These are phyloP conservation scores for Hamigera avellanea DNA, from an alignment of 495 filamentous ascomycete genomes.

Conservation along the genomic window DNA sequence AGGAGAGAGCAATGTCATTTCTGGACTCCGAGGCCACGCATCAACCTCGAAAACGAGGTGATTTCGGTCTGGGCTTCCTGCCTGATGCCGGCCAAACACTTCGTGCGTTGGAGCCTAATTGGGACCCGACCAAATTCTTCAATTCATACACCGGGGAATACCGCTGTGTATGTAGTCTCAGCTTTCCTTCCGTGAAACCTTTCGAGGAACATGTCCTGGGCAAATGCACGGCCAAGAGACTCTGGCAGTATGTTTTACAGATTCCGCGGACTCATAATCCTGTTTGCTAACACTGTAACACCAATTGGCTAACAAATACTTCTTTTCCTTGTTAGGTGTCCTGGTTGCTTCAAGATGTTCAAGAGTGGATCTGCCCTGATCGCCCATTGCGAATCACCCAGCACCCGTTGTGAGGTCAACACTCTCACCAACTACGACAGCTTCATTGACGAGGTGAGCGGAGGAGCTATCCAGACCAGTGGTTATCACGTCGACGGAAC, in stretches of 20 bases:
- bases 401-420: constrained; percentile 29
- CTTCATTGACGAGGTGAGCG: constrained; percentile 34
- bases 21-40: background rate
- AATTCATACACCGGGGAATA: constrained; percentile 10
- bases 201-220: constrained; percentile 15
- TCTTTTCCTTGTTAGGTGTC: constrained; percentile 18
- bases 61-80: background rate
- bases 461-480: constrained; percentile 30
- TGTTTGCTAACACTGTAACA: too few species aligned
- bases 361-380: constrained; percentile 28
- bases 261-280: too few species aligned
- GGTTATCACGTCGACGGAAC: constrained; percentile 18
- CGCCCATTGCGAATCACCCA: constrained; percentile 36
- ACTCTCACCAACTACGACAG: constrained; percentile 20
- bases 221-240: constrained; percentile 5
- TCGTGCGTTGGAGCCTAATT: constrained; percentile 6
- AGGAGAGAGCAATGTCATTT: background rate
- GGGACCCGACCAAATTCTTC: constrained; percentile 16
- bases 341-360: constrained; percentile 35
- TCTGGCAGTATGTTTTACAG: constrained; percentile 9
- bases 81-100: constrained; percentile 5
- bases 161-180: constrained; percentile 14
- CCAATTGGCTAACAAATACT: too few species aligned
- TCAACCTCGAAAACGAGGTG: background rate
- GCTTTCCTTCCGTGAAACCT: constrained; percentile 2